Evolutionary conservation across 2,329 filamentous ascomycete species (phyloP).

Genomic region (Arthroderma uncinatum): DNA sequence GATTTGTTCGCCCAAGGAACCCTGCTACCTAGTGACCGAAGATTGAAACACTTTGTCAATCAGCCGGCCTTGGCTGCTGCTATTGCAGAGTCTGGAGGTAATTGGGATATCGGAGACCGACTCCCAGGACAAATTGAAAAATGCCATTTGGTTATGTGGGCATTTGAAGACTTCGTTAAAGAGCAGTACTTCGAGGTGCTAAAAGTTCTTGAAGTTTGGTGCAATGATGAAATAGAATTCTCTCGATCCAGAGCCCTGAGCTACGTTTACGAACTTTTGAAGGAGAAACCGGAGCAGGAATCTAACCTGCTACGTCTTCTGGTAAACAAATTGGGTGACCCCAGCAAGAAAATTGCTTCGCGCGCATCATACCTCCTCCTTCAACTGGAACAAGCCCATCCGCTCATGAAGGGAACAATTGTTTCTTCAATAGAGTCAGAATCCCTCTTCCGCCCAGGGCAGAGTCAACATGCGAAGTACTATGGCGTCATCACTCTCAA

Average conservation of each 20-base stretch:
- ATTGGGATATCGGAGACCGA: slow-evolving; percentile 58
- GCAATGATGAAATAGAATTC: slow-evolving; percentile 89
- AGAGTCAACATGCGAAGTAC: slow-evolving; percentile 81
- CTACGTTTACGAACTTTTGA: slow-evolving; percentile 81
- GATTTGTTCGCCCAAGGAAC: slow-evolving; percentile 87
- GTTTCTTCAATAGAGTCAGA: slow-evolving; percentile 78
- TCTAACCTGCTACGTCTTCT: slow-evolving; percentile 81
- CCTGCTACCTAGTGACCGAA: slow-evolving; percentile 69
- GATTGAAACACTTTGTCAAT: slow-evolving; percentile 64
- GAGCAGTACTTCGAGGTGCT: slow-evolving; percentile 85
- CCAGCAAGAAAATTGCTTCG: slow-evolving; percentile 89
- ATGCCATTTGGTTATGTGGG: slow-evolving; percentile 73
- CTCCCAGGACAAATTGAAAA: slow-evolving; percentile 65
- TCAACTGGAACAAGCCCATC: slow-evolving; percentile 78
- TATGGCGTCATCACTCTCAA: slow-evolving; percentile 95
- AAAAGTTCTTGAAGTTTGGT: slow-evolving; percentile 84
- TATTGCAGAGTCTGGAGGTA: slow-evolving; percentile 50
- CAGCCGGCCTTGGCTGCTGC: slow-evolving; percentile 66
- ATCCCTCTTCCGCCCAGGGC: slow-evolving; percentile 73
- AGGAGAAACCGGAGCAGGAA: slow-evolving; percentile 95
- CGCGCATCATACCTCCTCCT: slow-evolving; percentile 86
- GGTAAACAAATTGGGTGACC: slow-evolving; percentile 94
- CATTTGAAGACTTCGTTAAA: slow-evolving; percentile 92
- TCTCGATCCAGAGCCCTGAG: slow-evolving; percentile 78
- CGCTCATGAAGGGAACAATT: slow-evolving; percentile 84